Percentiles rank a stretch among this genome's conserved stretches.
Evolutionary conservation across 768 basidiomycete species (phyloP).

Genomic region (Tylopilus felleus): DNA sequence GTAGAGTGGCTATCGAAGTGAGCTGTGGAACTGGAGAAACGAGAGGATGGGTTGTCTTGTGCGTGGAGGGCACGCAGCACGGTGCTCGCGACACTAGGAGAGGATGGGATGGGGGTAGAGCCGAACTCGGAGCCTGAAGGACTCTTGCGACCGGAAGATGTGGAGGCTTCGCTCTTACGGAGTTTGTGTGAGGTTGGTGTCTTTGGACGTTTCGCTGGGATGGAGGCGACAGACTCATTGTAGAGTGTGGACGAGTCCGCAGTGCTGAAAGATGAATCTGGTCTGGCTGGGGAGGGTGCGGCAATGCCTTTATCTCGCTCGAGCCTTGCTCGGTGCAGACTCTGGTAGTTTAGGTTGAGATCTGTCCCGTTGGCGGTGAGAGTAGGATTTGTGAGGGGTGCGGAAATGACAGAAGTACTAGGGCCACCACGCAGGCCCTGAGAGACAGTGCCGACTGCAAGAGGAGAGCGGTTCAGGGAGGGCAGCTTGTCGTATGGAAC

Average conservation of each 20-base stretch:
- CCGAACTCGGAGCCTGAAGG: constrained; percentile 55
- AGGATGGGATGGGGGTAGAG: constrained; percentile 36
- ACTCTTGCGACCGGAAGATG: constrained; percentile 46
- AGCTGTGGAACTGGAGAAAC: constrained; percentile 43
- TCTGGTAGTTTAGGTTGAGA: constrained; percentile 60
- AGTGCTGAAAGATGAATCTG: constrained; percentile 52
- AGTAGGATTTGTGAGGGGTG: constrained; percentile 80
- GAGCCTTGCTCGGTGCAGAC: constrained; percentile 45
- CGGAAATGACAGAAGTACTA: constrained; percentile 52
- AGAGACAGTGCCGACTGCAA: constrained; percentile 52
- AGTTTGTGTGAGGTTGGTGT: constrained; percentile 34
- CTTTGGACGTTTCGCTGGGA: constrained; percentile 36
- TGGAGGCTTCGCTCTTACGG: constrained; percentile 55
- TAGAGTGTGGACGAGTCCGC: constrained; percentile 59
- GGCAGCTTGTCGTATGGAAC: constrained; percentile 71
- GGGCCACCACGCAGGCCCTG: constrained; percentile 48
- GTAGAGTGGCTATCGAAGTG: constrained; percentile 47
- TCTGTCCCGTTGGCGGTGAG: constrained; percentile 71
- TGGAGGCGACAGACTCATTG: constrained; percentile 44
- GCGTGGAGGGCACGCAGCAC: constrained; percentile 52
- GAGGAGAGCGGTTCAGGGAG: constrained; percentile 52
- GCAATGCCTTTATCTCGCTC: constrained; percentile 51
- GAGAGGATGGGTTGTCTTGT: constrained; percentile 58
- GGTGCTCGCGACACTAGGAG: constrained; percentile 28
- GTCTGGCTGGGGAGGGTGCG: constrained; percentile 31